Percentiles rank a stretch among this genome's conserved stretches.
Conservation (phyloP, 164 flowering plant species). For the Pachysandra terminalis region DNA sequence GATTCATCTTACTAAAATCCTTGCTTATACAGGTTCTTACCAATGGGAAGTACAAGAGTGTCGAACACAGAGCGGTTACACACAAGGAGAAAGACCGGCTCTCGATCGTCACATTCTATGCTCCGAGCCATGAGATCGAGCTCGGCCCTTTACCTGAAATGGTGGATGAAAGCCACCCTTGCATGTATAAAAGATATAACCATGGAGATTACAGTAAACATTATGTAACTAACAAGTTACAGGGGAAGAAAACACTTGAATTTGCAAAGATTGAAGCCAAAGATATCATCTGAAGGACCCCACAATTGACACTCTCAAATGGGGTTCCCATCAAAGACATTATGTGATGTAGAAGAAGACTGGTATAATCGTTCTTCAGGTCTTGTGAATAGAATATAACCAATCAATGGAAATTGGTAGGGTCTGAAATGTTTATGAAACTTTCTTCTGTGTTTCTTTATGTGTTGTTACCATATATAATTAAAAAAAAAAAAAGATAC, state of each 20-base stretch:
- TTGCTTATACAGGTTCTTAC: conserved; percentile 59
- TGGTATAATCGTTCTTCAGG: conserved; percentile 1
- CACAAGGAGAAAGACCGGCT: conserved; percentile 67
- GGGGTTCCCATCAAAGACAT: neutral
- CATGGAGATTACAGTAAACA: conserved; percentile 91
- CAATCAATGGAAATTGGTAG: neutral
- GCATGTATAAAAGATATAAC: conserved; percentile 69
- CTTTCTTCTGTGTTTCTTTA: neutral
- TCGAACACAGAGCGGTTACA: conserved; percentile 91
- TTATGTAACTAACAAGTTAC: conserved; percentile 67
- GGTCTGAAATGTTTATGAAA: neutral
- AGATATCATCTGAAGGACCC: conserved; percentile 14
- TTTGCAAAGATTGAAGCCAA: conserved; percentile 81
- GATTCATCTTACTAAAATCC: no score
- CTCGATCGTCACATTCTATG: conserved; percentile 85
- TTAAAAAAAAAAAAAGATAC: neutral
- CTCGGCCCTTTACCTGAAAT: conserved; percentile 66
- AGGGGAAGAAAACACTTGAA: conserved; percentile 81
- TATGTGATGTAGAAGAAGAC: neutral
- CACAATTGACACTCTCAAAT: conserved; percentile 1
- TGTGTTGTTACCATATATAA: neutral
- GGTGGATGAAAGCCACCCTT: conserved; percentile 50
- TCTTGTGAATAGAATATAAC: conserved; percentile 11
- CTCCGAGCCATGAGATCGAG: conserved; percentile 78
- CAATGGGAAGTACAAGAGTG: conserved; percentile 89